Base-by-base conservation (phyloP, 83 land plant genomes). In the Thuja plicata region DNA sequence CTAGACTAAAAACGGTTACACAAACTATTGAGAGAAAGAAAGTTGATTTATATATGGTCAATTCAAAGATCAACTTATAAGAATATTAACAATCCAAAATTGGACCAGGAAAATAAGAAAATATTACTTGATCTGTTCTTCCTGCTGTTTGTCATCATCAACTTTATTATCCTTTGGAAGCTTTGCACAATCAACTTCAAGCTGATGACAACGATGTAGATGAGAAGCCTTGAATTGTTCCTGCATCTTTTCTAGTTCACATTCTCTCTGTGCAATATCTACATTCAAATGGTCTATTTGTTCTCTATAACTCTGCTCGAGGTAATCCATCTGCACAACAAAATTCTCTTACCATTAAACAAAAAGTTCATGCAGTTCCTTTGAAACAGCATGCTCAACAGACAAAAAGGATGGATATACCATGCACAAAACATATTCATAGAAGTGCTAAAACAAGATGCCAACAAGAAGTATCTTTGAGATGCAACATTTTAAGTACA, bases 261-360 rank as follows among this genome's bases (percentile, higher is more conserved):
- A 87, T 84, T 97, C 97, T 82, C 93, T 94, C 17, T 62, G 90
- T n/a, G 94, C 92, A 43, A 89, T 87, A 12, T 87, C 90, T 19
- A 89, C 88, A 37, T 92, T 90, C 62, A 96, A 48, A 10, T 90
- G 71, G n/a, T 89, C 88, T 13, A 94, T 93, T 57, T 95, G 94
- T 5, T 92, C 90, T 86, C 92, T 91, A 90, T 89, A 96, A 73
- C 89, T 91, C 30, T 88, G 88, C 87, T 97, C 99, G 78, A 94
- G 90, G 7, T 73, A 77, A n/a, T 92, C 94, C 96, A 94, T 96
- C 98, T 96, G 84, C 6, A 50, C 43, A 27, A 54, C 57, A 85
- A 24, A 40, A 74, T 9, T 57, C 89, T 24, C 66, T 48, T 66
- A 74, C 55, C 15, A 41, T 45, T 38, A 8, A 76, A 88, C 55